These are phyloP conservation scores for Trichosporon ovoides DNA, from an alignment of 1,284 basidiomycete species.

Conservation along the genomic window DNA sequence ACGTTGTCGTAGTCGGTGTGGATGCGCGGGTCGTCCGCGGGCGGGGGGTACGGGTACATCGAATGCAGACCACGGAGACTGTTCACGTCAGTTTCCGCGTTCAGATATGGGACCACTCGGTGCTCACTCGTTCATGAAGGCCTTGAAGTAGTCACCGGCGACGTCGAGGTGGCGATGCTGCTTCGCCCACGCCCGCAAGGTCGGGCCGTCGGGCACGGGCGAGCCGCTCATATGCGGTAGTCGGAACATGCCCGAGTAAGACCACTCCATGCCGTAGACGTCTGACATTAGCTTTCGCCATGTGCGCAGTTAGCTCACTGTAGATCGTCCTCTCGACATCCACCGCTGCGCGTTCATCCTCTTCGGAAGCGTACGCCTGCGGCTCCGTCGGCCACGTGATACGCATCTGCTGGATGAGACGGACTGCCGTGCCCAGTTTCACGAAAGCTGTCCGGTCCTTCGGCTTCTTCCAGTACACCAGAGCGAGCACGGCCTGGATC, in stretches of 20 bases:
- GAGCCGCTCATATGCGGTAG: neutral
- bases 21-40: neutral
- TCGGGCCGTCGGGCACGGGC: neutral
- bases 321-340: neutral
- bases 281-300: neutral
- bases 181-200: neutral
- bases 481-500: slow-evolving; percentile 20
- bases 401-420: slow-evolving; percentile 24
- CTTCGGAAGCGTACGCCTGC: neutral
- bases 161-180: neutral
- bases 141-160: slow-evolving; percentile 4
- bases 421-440: slow-evolving; percentile 26
- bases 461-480: slow-evolving; percentile 19
- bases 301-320: neutral
- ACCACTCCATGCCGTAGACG: slow-evolving; percentile 4
- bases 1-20: neutral
- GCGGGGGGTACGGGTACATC: neutral
- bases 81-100: neutral
- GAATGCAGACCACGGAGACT: neutral
- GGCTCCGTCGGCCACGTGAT: slow-evolving; percentile 8
- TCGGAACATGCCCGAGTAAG: slow-evolving; percentile 1
- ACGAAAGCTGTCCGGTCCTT: slow-evolving; percentile 19
- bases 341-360: neutral
- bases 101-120: too few species aligned
- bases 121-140: neutral